Conservation (phyloP, 129 eudicot genomes). For the Escallonia herrerae region DNA sequence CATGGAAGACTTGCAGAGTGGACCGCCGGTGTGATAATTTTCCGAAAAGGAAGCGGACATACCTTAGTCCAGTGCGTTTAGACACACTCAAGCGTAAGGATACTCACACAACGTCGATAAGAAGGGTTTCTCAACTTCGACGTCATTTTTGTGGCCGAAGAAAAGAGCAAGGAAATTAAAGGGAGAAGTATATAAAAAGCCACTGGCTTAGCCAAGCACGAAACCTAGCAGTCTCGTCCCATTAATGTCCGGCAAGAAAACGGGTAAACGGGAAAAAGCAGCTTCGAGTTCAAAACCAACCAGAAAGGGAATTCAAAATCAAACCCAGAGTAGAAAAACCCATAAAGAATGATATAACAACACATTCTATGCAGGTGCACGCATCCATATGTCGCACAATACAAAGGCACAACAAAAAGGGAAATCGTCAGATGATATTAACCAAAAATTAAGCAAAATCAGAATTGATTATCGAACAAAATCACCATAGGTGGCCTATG, state of each 20-base stretch:
- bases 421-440: neutral
- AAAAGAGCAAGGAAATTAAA: too few species aligned
- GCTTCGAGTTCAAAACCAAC: slow-evolving; percentile 55
- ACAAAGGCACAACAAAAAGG: too few species aligned
- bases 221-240: slow-evolving; percentile 22
- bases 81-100: too few species aligned
- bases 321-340: slow-evolving; percentile 17
- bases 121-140: too few species aligned
- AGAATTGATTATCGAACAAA: slow-evolving; percentile 21
- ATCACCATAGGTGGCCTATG: neutral
- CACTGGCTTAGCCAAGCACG: slow-evolving; percentile 20
- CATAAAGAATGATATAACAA: slow-evolving; percentile 12
- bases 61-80: too few species aligned
- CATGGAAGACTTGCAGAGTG: neutral
- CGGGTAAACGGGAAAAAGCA: slow-evolving; percentile 54
- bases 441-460: slow-evolving; percentile 1
- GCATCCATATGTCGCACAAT: slow-evolving; percentile 39
- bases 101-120: too few species aligned
- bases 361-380: slow-evolving; percentile 21
- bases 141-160: too few species aligned
- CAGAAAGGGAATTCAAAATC: slow-evolving; percentile 31
- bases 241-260: slow-evolving; percentile 31
- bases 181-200: neutral
- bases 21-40: neutral
- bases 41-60: too few species aligned